Conservation (phyloP, 176 grass and related monocot species). For the Oryza rufipogon region DNA sequence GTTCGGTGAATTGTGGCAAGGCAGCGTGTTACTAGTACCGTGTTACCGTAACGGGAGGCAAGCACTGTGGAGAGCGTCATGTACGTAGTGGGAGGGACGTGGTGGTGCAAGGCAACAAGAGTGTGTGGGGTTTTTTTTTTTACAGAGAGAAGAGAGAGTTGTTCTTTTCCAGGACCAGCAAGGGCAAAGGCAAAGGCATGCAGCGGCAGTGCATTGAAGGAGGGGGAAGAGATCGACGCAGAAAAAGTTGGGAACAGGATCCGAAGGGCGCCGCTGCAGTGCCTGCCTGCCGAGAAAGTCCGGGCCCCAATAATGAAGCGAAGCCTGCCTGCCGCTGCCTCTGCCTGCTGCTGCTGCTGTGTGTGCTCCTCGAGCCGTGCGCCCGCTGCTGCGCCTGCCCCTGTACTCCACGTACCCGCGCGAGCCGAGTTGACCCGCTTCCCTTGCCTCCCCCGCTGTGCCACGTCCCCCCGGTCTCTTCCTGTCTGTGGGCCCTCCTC, state of each 20-base stretch:
- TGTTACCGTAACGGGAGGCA: neutral
- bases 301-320: conserved; percentile 55
- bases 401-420: conserved; percentile 28
- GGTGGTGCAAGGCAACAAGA: neutral
- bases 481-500: conserved; percentile 21
- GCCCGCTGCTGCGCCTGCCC: conserved; percentile 37
- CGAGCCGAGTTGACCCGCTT: conserved; percentile 37
- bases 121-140: too few relatives aligned
- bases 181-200: neutral
- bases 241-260: conserved; percentile 53
- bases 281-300: conserved; percentile 35
- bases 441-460: neutral
- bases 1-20: too few relatives aligned
- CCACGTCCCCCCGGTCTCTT: conserved; percentile 34
- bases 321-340: neutral
- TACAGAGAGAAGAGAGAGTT: too few relatives aligned
- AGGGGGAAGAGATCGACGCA: neutral
- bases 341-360: neutral
- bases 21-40: neutral
- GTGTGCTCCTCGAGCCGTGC: conserved; percentile 57
- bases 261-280: conserved; percentile 49
- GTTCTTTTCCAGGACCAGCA: neutral
- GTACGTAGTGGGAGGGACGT: neutral
- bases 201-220: neutral
- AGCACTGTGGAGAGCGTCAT: neutral